A percentile compares a stretch with the other conserved stretches of the same genome.
Conservation (phyloP, 1,284 basidiomycete species). For the Ceratobasidium theobromae region DNA sequence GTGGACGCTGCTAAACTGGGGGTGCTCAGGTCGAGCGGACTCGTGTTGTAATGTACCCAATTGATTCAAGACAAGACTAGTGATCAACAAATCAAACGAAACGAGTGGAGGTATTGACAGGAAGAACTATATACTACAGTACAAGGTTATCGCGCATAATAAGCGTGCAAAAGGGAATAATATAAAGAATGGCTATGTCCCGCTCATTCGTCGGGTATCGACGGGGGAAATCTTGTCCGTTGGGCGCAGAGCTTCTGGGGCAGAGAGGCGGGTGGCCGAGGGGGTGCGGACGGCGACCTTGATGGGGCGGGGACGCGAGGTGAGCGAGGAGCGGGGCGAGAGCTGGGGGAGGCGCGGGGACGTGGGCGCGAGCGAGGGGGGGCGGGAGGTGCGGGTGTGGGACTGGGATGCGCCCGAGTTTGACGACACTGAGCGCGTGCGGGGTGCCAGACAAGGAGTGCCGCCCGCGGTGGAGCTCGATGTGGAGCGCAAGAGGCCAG, state of each 20-base stretch:
- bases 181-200: neutral
- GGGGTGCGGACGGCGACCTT: neutral
- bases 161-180: too few relatives aligned
- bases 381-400: too few relatives aligned
- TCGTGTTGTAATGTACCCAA: slow-evolving; percentile 12
- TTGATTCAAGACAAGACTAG: too few relatives aligned
- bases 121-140: slow-evolving; percentile 22
- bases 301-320: neutral
- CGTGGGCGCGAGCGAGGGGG: too few relatives aligned
- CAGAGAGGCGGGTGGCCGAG: slow-evolving; percentile 4
- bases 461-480: neutral
- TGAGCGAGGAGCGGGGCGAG: neutral
- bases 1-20: neutral
- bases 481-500: slow-evolving; percentile 5
- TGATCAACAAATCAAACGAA: neutral
- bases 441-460: neutral
- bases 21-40: neutral
- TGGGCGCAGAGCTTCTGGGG: slow-evolving; percentile 16
- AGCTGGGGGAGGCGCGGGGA: neutral
- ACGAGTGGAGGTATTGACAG: neutral
- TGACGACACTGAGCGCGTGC: neutral
- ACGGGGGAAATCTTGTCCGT: neutral
- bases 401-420: neutral
- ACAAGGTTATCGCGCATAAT: too few relatives aligned
- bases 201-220: slow-evolving; percentile 11